A percentile compares a stretch with the other conserved stretches of the same genome.
Evolutionary conservation across 257 asterid genomes (phyloP).

Genomic region (Nicotiana benthamiana): DNA sequence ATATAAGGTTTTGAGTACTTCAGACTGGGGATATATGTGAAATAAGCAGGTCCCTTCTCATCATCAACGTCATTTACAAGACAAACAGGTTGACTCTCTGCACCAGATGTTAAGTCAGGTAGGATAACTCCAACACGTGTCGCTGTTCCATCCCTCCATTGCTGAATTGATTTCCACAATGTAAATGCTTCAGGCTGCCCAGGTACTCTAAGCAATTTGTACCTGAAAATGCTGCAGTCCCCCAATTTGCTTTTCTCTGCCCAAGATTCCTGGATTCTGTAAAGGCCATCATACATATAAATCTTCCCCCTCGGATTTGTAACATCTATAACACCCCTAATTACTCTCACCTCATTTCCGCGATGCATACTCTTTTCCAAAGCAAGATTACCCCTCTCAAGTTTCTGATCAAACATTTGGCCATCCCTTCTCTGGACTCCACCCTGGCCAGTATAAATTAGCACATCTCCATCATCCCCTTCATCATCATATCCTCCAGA

Average conservation of each 20-base stretch:
- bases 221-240: constrained; percentile 61
- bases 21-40: constrained; percentile 56
- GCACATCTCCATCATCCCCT: constrained; percentile 57
- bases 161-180: constrained; percentile 79
- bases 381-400: constrained; percentile 50
- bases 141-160: constrained; percentile 72
- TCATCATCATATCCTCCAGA: constrained; percentile 90
- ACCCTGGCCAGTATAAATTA: constrained; percentile 83
- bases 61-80: constrained; percentile 84
- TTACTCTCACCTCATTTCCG: constrained; percentile 40
- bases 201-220: constrained; percentile 66
- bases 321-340: constrained; percentile 52
- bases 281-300: constrained; percentile 84
- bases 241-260: constrained; percentile 63
- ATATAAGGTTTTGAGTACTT: constrained; percentile 47
- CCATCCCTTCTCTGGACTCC: constrained; percentile 79
- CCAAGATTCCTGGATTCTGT: constrained; percentile 78
- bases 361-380: constrained; percentile 40
- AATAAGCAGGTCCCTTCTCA: constrained; percentile 85
- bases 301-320: constrained; percentile 41
- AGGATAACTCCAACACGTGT: constrained; percentile 58
- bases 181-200: constrained; percentile 82
- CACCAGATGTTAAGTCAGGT: constrained; percentile 77
- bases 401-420: constrained; percentile 77
- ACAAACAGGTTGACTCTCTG: constrained; percentile 65